Base-by-base conservation (phyloP, 2,329 filamentous ascomycete species). In the Pyrenochaeta sp. region DNA sequence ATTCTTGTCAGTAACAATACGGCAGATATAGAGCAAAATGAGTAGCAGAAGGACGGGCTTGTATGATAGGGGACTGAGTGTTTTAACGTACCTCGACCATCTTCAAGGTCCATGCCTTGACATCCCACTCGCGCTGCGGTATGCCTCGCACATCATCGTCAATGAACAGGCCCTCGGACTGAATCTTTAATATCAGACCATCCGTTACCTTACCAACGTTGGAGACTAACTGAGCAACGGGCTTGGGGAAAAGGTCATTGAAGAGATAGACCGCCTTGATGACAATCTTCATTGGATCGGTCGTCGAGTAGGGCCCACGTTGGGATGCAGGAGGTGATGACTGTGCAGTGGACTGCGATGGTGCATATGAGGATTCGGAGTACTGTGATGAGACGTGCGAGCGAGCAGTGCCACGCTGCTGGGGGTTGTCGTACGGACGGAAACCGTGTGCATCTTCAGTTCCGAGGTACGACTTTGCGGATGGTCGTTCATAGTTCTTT, bases 71-170 rank as follows among this genome's bases (percentile, higher is more conserved):
- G n/a, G n/a, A n/a, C n/a, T n/a, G n/a, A n/a, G n/a, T n/a, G 23
- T 27, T 27, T 9, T 2, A 17, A 37, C 69, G 54, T 67, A 74
- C 72, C 84, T 98, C 95, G 76, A 96, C 87, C 61, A 90, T 81
- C 79, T 96, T 97, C 78, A 99, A 85, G 37, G 92, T 97, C 95
- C 95, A 98, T 21, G 94, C 93, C 77, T 98, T 98, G 71, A 98
- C 87, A 75, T 99, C 95, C 95, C 95, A 99, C 78, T 99, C 95
- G 54, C 95, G 87, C 77, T 98, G 92, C n/a, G 91, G 88, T 14
- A 97, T 91, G 57, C 88, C 87, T 39, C 93, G 88, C 46, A 97
- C 86, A 74, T 98, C 95, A 75, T 99, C 95, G 74, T 99, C 95
- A 71, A 99, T 95, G 78, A 98, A 98, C 48, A 98, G 83, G 15